Evolutionary conservation across 805 yeast genomes (phyloP), one percentile per base, ranked within the genome.

Genomic region (Wickerhamomyces alni): DNA sequence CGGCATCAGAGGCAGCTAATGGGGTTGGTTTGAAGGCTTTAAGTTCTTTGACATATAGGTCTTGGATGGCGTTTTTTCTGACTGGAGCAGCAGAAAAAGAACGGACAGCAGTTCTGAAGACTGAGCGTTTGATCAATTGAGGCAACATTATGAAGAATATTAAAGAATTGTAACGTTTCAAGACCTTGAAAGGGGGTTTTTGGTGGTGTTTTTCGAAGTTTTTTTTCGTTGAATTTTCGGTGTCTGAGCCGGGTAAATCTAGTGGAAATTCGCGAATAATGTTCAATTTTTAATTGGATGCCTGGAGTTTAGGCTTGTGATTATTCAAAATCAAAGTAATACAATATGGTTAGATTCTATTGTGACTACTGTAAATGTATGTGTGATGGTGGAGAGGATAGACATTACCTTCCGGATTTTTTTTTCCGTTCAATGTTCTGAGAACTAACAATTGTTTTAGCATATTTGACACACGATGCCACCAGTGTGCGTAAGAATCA

Each of bases 11-110:
- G 43, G 84, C 77, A 43, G 83, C 67, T 40, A 82, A 61, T 45
- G 87, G 79, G 43, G 82, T 75, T 61, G 96, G 89, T 74, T 88
- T 87, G 80, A 86, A 89, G 46, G 79, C 77, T 71, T 82, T 86
- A 67, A 93, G 72, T 67, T 89, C 95, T 63, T 75, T 79, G 59
- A 91, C 68, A 72, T 89, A 89, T 54, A 89, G 75, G 52, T 89
- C 96, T 63, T 86, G 75, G 59, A 89, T 65, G 61, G 84, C 70
- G 74, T 89, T 67, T 45, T 51, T 51, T 54, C 65, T 61, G 33
- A 56, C 60, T 45, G 60, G 54, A 22, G 55, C 47, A 30, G 61
- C 44, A 18, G 69, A 57, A 57, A 66, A 65, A 25, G 64, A 50
- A 56, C 67, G 63, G 41, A 46, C 49, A 41, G 52, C 38, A 34